Base-by-base conservation (phyloP, 2,329 filamentous ascomycete genomes). In the Erysiphe pisi region DNA sequence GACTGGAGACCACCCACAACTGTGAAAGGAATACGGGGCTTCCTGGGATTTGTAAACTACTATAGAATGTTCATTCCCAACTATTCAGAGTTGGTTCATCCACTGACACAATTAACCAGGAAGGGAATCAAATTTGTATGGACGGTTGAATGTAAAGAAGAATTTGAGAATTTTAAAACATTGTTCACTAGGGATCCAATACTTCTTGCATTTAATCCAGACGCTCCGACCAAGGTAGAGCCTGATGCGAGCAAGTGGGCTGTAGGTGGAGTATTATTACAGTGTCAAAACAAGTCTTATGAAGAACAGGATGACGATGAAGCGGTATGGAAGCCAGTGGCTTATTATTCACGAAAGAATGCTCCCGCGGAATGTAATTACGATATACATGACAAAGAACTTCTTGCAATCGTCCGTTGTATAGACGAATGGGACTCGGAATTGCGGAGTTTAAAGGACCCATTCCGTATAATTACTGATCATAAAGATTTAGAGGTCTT, bases 1-100 rank as follows among this genome's bases (percentile, higher is more conserved):
- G 73, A 75, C 22, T 75, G 73, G 49, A 28, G 40, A 61, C n/a
- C 73, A 58, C 73, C 74, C 16, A 76, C 25, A 61, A 61, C 47
- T 36, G 11, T 76, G 8, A 36, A 63, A 47, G 11, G 14, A 40
- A 22, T 76, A 20, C 25, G 36, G 31, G 16, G 14, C 36, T 76
- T 76, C 28, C 28, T 76, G 22, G 49, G 74, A 14, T 76, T 76
- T 47, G 20, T 28, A 16, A 75, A 75, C 31, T 75, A 75, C 36
- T 56, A 75, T 16, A 56, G 73, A 28, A 49, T 52, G 4, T 75
- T 75, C 36, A 75, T 52, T 31, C 25, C 20, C 49, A 36, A 75
- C 40, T 75, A 40, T 43, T 20, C 52, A 36, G 40, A 61, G 31
- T 20, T 76, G 16, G 36, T 12, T 0, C 20, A 36, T 28, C 75